Evolutionary conservation across 345 rosid genomes (phyloP).

Genomic region (Syzygium aromaticum): DNA sequence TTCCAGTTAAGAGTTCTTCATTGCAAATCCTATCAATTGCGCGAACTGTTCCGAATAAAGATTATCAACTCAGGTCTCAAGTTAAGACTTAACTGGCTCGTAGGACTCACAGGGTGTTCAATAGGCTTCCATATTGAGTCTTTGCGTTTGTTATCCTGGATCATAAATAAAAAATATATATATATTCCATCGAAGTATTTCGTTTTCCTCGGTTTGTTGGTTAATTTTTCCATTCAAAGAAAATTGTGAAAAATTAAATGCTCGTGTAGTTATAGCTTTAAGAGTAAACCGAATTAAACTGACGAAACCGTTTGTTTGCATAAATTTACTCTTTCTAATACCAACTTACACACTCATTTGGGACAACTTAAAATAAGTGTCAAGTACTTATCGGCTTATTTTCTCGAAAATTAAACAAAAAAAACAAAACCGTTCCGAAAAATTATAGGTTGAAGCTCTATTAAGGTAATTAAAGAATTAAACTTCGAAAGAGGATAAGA

Average conservation of each 20-base stretch:
- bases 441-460: neutral
- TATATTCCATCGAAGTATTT: neutral
- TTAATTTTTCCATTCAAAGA: neutral
- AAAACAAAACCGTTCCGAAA: too few species aligned
- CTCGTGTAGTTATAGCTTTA: neutral
- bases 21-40: accelerated
- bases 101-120: accelerated
- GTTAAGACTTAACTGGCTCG: neutral
- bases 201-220: accelerated
- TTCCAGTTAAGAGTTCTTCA: neutral
- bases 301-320: too few species aligned
- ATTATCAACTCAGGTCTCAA: accelerated
- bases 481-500: neutral
- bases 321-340: too few species aligned
- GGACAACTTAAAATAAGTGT: too few species aligned
- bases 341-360: too few species aligned
- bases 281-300: neutral
- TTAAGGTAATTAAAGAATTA: neutral
- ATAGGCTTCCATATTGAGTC: neutral
- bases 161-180: neutral
- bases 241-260: neutral
- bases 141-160: neutral
- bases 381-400: too few species aligned
- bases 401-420: too few species aligned
- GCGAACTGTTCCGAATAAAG: neutral